These are phyloP conservation scores for Lojkania enalia DNA, from an alignment of 2,329 filamentous ascomycete species.

Conservation along the genomic window DNA sequence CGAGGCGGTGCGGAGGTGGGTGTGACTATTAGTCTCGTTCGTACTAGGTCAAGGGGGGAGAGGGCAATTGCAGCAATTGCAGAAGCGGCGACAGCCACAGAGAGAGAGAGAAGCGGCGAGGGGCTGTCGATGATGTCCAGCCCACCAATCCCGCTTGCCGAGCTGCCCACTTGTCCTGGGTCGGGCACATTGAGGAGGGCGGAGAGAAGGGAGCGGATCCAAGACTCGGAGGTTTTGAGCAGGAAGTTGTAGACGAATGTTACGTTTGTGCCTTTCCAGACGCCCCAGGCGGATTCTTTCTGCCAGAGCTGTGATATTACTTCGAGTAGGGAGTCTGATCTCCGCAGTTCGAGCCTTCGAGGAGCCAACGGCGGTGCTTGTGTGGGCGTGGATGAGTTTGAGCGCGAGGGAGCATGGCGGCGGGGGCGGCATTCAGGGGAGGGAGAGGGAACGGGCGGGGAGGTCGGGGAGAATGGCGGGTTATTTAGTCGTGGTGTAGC, in stretches of 20 bases:
- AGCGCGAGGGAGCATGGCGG: conserved; percentile 44
- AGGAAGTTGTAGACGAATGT: conserved; percentile 91
- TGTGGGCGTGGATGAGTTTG: conserved; percentile 42
- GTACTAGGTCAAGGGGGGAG: conserved; percentile 84
- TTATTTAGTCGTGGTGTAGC: conserved; percentile 60
- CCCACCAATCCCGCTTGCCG: conserved; percentile 59
- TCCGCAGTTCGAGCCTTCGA: conserved; percentile 71
- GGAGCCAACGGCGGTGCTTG: conserved; percentile 47
- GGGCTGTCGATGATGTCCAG: conserved; percentile 81
- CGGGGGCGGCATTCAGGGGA: conserved; percentile 42
- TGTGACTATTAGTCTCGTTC: conserved; percentile 84
- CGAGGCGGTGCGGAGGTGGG: conserved; percentile 74
- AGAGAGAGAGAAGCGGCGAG: conserved; percentile 78
- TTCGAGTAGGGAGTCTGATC: conserved; percentile 79
- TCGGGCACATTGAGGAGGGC: conserved; percentile 90
- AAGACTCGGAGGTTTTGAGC: conserved; percentile 85
- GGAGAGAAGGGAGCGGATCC: conserved; percentile 86
- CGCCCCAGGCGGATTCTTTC: conserved; percentile 84
- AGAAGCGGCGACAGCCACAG: conserved; percentile 68
- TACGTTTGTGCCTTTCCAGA: conserved; percentile 92
- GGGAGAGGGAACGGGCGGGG: conserved; percentile 34
- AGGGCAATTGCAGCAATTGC: conserved; percentile 76
- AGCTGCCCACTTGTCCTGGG: conserved; percentile 59
- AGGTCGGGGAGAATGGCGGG: conserved; percentile 28
- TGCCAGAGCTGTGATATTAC: conserved; percentile 87